Conservation (phyloP, 2,329 filamentous ascomycete species). For the Penicillium sp. region DNA sequence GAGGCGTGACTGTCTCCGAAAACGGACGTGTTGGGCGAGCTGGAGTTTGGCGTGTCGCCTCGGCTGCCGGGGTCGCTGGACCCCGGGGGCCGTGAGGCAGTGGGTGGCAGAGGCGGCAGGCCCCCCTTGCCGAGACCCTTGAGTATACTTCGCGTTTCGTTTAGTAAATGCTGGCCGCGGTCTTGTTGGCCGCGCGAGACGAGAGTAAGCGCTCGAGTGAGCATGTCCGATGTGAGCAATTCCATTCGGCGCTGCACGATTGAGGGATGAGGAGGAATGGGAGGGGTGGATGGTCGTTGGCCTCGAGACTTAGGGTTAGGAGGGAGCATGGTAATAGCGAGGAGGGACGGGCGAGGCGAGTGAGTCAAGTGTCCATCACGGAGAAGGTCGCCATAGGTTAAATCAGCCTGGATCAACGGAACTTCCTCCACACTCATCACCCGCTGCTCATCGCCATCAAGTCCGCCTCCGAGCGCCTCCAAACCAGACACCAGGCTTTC, state of each 20-base stretch:
- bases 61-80: constrained; percentile 41
- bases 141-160: constrained; percentile 89
- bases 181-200: constrained; percentile 92
- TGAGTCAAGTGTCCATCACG: constrained; percentile 83
- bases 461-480: constrained; percentile 83
- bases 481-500: constrained; percentile 94
- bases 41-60: constrained; percentile 37
- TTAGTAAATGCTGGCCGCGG: constrained; percentile 84
- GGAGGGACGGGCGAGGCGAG: constrained; percentile 80
- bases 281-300: constrained; percentile 59
- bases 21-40: constrained; percentile 38
- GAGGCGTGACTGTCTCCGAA: constrained; percentile 36
- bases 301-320: constrained; percentile 63
- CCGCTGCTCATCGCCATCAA: constrained; percentile 82
- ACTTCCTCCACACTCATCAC: constrained; percentile 87
- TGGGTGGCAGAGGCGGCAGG: constrained; percentile 76
- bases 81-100: constrained; percentile 44
- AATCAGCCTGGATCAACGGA: constrained; percentile 89
- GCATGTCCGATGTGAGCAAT: constrained; percentile 94
- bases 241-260: constrained; percentile 98
- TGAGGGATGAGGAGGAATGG: constrained; percentile 90
- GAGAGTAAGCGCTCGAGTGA: constrained; percentile 84
- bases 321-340: constrained; percentile 92
- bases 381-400: constrained; percentile 89
- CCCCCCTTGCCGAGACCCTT: constrained; percentile 95